Evolutionary conservation across 2,329 filamentous ascomycete species (phyloP).

Genomic region (Fusarium lyarnte): DNA sequence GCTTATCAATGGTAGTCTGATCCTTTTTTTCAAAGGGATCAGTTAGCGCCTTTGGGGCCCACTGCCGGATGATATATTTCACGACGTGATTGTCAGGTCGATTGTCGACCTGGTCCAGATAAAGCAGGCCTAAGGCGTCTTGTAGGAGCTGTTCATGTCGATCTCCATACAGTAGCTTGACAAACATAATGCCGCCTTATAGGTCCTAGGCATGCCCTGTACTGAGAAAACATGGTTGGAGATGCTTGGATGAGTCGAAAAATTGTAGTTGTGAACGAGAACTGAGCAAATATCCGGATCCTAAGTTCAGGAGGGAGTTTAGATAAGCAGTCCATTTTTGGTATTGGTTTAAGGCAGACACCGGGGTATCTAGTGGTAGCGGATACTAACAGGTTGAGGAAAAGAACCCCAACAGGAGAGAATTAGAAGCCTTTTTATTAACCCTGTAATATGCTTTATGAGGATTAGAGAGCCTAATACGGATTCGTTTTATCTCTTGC

Average conservation of each 20-base stretch:
- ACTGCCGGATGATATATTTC: not conserved
- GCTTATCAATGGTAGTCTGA: not conserved
- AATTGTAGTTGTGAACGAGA: not conserved
- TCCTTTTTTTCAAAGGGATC: not conserved
- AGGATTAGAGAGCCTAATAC: not conserved
- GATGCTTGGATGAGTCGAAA: not conserved
- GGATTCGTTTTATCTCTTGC: too few species aligned
- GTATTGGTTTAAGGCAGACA: not conserved
- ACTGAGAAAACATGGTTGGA: not conserved
- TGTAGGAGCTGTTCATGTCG: not conserved
- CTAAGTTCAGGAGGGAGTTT: not conserved
- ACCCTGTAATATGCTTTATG: not conserved
- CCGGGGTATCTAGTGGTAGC: rapidly evolving
- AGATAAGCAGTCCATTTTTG: not conserved
- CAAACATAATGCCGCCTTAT: not conserved
- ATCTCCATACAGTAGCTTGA: not conserved
- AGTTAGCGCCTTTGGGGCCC: not conserved
- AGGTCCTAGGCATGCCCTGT: not conserved
- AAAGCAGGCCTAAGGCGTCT: not conserved
- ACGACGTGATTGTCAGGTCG: not conserved
- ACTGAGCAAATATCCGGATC: not conserved
- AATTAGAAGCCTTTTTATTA: not conserved
- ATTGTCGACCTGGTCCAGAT: not conserved
- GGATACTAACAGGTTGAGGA: not conserved
- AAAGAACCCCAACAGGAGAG: not conserved